These are phyloP conservation scores for Aspergillus sp. DNA, from an alignment of 2,329 filamentous ascomycete species.

Conservation along the genomic window DNA sequence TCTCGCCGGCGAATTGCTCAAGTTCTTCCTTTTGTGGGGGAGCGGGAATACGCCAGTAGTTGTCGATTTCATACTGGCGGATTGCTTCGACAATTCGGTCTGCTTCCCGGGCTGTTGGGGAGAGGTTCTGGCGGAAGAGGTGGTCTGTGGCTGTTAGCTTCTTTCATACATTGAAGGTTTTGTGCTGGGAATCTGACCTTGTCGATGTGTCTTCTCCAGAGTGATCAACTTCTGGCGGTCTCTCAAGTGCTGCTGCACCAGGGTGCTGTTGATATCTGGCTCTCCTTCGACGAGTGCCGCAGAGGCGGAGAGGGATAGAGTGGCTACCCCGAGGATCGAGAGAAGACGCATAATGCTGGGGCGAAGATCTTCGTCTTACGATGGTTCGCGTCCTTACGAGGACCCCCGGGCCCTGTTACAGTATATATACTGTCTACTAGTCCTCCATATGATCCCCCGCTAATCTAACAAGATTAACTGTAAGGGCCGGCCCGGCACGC, in stretches of 20 bases:
- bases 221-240: slow-evolving; percentile 66
- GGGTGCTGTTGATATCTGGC: slow-evolving; percentile 6
- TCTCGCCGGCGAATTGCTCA: slow-evolving; percentile 63
- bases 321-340: not conserved
- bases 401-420: no score
- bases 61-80: slow-evolving; percentile 14
- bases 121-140: slow-evolving; percentile 46
- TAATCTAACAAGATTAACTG: not conserved
- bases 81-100: slow-evolving; percentile 55
- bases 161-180: no score
- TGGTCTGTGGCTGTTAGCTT: slow-evolving; percentile 5
- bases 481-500: not conserved
- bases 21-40: slow-evolving; percentile 5
- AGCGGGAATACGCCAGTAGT: slow-evolving; percentile 12
- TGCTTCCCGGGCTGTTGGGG: slow-evolving; percentile 58
- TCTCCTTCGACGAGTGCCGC: not conserved
- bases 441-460: no score
- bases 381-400: no score
- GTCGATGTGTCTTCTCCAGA: slow-evolving; percentile 71
- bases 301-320: not conserved
- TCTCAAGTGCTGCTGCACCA: slow-evolving; percentile 60
- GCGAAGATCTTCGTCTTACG: no score
- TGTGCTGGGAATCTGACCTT: slow-evolving; percentile 45
- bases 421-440: not conserved
- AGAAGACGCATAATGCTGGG: not conserved